A percentile compares a stretch with the other conserved stretches of the same genome.
These are phyloP conservation scores for Clonostachys rhizophaga DNA, from an alignment of 2,329 filamentous ascomycete species.

Conservation along the genomic window DNA sequence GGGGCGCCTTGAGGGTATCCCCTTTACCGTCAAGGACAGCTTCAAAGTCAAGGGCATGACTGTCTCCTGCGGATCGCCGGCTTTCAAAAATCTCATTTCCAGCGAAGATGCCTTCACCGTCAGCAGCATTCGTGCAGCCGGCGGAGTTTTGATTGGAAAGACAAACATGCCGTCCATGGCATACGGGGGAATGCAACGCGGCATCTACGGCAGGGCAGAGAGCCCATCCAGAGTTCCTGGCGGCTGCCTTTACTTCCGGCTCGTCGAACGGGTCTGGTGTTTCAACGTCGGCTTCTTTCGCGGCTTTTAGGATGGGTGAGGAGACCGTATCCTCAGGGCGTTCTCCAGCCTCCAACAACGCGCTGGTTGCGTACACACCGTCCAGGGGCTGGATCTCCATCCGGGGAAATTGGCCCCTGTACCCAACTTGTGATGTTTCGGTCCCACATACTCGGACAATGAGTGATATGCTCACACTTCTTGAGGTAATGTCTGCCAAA, in stretches of 20 bases:
- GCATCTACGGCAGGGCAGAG: conserved; percentile 50
- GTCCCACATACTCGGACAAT: conserved; percentile 47
- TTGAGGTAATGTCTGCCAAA: conserved; percentile 38
- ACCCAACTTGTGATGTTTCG: conserved; percentile 49
- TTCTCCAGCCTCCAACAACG: conserved; percentile 52
- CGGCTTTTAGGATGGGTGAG: conserved; percentile 45
- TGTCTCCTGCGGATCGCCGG: conserved; percentile 47
- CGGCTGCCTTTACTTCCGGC: conserved; percentile 50
- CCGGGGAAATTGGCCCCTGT: conserved; percentile 49
- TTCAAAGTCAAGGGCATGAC: conserved; percentile 50
- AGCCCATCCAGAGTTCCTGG: conserved; percentile 45
- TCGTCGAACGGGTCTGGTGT: conserved; percentile 53
- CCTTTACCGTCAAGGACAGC: conserved; percentile 53
- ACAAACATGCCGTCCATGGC: conserved; percentile 58
- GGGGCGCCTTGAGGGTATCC: conserved; percentile 45
- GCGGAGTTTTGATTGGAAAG: conserved; percentile 30
- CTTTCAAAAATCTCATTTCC: conserved; percentile 42
- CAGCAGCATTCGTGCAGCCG: conserved; percentile 30
- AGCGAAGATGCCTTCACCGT: conserved; percentile 48
- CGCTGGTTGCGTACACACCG: conserved; percentile 49
- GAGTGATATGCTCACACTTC: conserved; percentile 40
- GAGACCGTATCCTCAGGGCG: conserved; percentile 54
- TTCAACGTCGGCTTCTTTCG: conserved; percentile 43
- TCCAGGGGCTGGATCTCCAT: conserved; percentile 45
- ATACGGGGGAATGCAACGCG: conserved; percentile 52